Conservation (phyloP, 331 rosid genomes). For the Pyrus hybrid region DNA sequence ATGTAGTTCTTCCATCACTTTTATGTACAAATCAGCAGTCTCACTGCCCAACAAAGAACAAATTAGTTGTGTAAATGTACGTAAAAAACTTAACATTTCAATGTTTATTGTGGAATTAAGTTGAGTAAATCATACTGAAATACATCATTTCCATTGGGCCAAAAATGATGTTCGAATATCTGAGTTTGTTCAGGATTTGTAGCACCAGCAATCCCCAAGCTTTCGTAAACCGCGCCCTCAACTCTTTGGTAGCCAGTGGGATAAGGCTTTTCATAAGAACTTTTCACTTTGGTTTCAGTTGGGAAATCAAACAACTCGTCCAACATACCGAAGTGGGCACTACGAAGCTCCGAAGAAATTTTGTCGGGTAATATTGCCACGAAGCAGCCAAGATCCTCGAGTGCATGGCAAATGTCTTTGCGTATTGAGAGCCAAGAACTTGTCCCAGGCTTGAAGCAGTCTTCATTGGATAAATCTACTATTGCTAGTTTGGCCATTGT, state of each 20-base stretch:
- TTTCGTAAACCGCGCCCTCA: background rate
- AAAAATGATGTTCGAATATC: constrained; percentile 1
- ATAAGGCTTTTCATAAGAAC: background rate
- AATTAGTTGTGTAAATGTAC: background rate
- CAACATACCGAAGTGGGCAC: too few relatives aligned
- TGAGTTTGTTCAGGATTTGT: background rate
- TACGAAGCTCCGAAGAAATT: background rate
- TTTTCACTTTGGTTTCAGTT: background rate
- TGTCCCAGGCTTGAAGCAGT: background rate
- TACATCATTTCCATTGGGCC: background rate
- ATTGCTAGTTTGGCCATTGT: constrained; percentile 32
- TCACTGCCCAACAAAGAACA: background rate
- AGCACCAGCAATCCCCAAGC: constrained; percentile 6
- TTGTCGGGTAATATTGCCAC: background rate
- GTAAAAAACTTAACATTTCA: too few relatives aligned
- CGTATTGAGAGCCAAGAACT: background rate
- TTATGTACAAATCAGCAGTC: background rate
- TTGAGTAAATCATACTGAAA: background rate
- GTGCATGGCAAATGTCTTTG: background rate
- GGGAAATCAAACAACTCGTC: background rate
- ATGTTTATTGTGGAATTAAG: too few relatives aligned
- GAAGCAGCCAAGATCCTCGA: constrained; percentile 18
- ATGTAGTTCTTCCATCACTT: constrained; percentile 3
- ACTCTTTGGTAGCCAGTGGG: background rate
- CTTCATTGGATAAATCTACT: constrained; percentile 8